phyloP scores from a whole-genome alignment of 176 grass and related monocot species.

The Dendrocalamus sinicus region DNA sequence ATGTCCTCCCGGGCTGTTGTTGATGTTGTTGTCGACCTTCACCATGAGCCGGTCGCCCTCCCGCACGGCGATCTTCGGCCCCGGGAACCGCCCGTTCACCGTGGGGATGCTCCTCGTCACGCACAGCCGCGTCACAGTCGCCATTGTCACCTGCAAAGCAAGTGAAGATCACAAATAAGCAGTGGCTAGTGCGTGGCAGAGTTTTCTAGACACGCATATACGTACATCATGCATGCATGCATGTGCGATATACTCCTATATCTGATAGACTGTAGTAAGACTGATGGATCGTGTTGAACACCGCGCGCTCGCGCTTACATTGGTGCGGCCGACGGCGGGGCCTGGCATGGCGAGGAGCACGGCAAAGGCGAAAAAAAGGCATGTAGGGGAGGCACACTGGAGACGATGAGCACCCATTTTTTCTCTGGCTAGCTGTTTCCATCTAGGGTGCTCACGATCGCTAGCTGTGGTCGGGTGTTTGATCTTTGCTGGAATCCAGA shows the following conservation, averaged over 20 bases:
- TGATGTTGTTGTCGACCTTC: constrained; percentile 61
- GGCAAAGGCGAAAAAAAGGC: constrained; percentile 43
- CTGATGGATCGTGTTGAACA: neutral
- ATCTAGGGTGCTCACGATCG: neutral
- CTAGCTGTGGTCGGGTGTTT: too few relatives aligned
- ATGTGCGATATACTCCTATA: too few relatives aligned
- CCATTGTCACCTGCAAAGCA: constrained; percentile 56
- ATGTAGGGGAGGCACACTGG: constrained; percentile 39
- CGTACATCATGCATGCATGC: neutral
- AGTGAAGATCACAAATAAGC: neutral
- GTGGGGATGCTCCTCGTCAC: constrained; percentile 69
- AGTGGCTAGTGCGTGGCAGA: too few relatives aligned
- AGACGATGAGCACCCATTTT: constrained; percentile 33
- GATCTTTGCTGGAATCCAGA: neutral
- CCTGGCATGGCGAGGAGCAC: constrained; percentile 41
- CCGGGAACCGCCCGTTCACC: constrained; percentile 68
- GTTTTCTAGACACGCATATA: neutral
- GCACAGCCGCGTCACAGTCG: constrained; percentile 70
- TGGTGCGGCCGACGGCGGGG: constrained; percentile 47
- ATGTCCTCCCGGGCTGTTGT: constrained; percentile 46
- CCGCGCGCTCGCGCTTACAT: constrained; percentile 14
- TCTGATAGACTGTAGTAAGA: neutral
- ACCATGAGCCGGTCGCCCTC: constrained; percentile 65
- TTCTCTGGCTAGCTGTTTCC: neutral
- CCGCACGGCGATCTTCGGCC: constrained; percentile 53